These are phyloP conservation scores for Pythium myriotylum DNA, from an alignment of 352 stramenopile species.

Conservation along the genomic window DNA sequence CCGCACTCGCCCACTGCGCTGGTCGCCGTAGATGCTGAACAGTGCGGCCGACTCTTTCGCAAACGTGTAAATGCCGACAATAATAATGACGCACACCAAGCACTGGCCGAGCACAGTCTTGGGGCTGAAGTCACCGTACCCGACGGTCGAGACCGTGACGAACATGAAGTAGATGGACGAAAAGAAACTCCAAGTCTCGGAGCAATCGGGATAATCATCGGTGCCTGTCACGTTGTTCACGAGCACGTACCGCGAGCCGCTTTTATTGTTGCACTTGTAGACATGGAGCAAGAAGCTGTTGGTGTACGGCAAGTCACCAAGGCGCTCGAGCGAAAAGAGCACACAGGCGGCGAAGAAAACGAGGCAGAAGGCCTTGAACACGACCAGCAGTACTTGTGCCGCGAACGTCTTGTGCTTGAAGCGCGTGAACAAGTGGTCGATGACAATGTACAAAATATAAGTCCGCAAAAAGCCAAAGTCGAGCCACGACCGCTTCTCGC, in stretches of 20 bases:
- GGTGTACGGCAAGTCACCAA: conserved; percentile 81
- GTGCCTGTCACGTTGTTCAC: conserved; percentile 55
- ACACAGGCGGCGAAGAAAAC: conserved; percentile 85
- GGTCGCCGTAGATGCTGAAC: conserved; percentile 75
- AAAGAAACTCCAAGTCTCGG: conserved; percentile 87
- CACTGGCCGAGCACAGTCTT: conserved; percentile 82
- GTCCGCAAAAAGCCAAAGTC: conserved; percentile 86
- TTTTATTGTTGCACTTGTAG: conserved; percentile 73
- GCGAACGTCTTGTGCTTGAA: conserved; percentile 85
- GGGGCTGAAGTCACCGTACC: conserved; percentile 85
- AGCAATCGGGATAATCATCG: conserved; percentile 52
- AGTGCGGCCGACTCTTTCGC: conserved; percentile 81
- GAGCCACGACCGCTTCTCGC: conserved; percentile 74
- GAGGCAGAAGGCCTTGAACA: conserved; percentile 77
- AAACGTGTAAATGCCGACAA: conserved; percentile 89
- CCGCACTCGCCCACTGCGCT: conserved; percentile 49
- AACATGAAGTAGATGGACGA: conserved; percentile 91
- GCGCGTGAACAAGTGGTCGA: conserved; percentile 67
- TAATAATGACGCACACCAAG: conserved; percentile 81
- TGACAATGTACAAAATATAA: conserved; percentile 84
- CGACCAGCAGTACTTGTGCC: conserved; percentile 71
- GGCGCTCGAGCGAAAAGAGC: conserved; percentile 82
- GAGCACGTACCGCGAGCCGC: conserved; percentile 52
- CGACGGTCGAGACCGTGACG: conserved; percentile 86
- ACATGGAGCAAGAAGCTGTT: conserved; percentile 86